A percentile compares a stretch with the other conserved stretches of the same genome.
Conservation (phyloP, 2,329 filamentous ascomycete species). For the Colletotrichum sidae region DNA sequence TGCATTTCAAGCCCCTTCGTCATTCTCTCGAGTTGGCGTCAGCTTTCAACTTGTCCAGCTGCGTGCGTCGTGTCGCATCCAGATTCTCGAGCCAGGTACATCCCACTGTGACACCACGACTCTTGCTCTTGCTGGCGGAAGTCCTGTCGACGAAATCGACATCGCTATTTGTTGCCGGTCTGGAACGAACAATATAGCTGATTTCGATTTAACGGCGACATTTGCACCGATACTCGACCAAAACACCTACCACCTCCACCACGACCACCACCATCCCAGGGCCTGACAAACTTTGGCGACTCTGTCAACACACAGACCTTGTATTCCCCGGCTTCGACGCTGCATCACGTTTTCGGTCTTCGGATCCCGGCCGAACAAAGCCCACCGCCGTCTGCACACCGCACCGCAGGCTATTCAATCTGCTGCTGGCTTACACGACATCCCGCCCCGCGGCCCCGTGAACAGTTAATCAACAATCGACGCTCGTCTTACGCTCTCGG, state of each 20-base stretch:
- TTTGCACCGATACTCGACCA: background rate
- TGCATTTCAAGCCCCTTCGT: slow-evolving; percentile 5
- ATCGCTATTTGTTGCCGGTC: background rate
- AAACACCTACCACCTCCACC: no score
- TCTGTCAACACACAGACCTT: slow-evolving; percentile 13
- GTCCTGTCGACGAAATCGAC: background rate
- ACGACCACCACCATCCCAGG: background rate
- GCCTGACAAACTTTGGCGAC: slow-evolving; percentile 22
- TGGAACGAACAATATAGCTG: background rate
- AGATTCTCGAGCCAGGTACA: slow-evolving; percentile 17
- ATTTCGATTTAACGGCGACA: slow-evolving; percentile 17
- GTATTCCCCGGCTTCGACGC: slow-evolving; percentile 25
- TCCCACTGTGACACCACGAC: background rate
- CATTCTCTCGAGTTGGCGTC: slow-evolving; percentile 10
- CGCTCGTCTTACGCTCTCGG: slow-evolving; percentile 29
- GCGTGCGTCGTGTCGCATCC: slow-evolving; percentile 19
- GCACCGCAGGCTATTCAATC: slow-evolving; percentile 5
- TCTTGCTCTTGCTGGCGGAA: no score
- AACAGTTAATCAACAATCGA: slow-evolving; percentile 30
- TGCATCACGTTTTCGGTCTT: slow-evolving; percentile 33
- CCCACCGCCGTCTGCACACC: background rate
- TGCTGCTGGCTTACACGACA: slow-evolving; percentile 21
- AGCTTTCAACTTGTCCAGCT: background rate
- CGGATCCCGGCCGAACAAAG: slow-evolving; percentile 32
- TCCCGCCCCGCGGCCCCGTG: slow-evolving; percentile 23